Conservation (phyloP, 306 rosid genomes). For the Betula pendula region DNA sequence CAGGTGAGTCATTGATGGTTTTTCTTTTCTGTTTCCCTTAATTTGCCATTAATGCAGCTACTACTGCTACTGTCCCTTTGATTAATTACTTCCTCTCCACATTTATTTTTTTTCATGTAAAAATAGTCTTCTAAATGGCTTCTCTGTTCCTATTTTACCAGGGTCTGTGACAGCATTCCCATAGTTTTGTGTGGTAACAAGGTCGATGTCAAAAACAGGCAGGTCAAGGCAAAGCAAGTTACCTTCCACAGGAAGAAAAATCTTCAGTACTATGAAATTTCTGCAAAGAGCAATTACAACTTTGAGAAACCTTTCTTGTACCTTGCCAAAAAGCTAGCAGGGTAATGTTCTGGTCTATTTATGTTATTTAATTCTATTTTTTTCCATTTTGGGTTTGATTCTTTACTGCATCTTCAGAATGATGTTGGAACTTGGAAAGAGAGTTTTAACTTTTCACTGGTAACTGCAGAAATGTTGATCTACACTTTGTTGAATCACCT, state of each 20-base stretch:
- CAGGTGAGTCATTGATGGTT: conserved; percentile 10
- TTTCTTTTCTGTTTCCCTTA: not conserved
- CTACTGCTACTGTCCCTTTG: not conserved
- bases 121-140: not conserved
- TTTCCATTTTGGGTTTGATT: not conserved
- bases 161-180: conserved; percentile 43
- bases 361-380: not conserved
- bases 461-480: conserved; percentile 16
- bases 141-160: not conserved
- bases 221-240: conserved; percentile 41
- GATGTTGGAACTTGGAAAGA: not conserved
- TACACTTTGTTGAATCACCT: conserved; percentile 34
- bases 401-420: not conserved
- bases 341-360: conserved; percentile 9
- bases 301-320: conserved; percentile 45
- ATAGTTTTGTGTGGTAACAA: conserved; percentile 39
- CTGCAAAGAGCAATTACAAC: conserved; percentile 46
- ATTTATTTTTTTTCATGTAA: not conserved
- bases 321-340: conserved; percentile 44
- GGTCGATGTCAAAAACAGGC: conserved; percentile 40
- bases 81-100: too few relatives aligned
- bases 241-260: conserved; percentile 42
- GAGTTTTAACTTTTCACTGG: not conserved
- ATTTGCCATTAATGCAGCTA: not conserved
- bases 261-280: conserved; percentile 40